Evolutionary conservation across 2,329 filamentous ascomycete genomes (phyloP).

Genomic region (Nemania bipapillata): DNA sequence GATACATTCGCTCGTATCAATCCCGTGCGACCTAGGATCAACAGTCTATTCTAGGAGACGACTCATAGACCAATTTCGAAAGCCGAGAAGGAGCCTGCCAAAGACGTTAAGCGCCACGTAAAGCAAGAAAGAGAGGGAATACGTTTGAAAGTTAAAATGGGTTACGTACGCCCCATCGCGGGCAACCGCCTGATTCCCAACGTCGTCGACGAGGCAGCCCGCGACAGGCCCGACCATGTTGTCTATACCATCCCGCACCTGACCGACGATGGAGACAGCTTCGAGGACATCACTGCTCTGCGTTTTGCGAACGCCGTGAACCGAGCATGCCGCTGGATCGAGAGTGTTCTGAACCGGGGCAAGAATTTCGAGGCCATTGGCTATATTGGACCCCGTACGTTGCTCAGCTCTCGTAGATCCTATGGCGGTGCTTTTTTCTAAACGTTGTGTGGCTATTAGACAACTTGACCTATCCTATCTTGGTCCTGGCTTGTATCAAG

Average conservation of each 20-base stretch:
- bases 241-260: slow-evolving; percentile 44
- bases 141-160: slow-evolving; percentile 28
- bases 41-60: not conserved
- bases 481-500: slow-evolving; percentile 43
- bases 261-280: slow-evolving; percentile 41
- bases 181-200: slow-evolving; percentile 42
- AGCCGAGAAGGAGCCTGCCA: slow-evolving; percentile 6
- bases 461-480: slow-evolving; percentile 42
- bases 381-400: slow-evolving; percentile 43
- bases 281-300: slow-evolving; percentile 42
- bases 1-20: slow-evolving; percentile 33
- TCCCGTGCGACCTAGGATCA: slow-evolving; percentile 1
- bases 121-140: slow-evolving; percentile 3
- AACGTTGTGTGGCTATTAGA: slow-evolving; percentile 29
- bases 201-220: slow-evolving; percentile 43
- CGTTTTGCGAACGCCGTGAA: slow-evolving; percentile 44
- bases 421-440: slow-evolving; percentile 14
- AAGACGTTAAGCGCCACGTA: not conserved
- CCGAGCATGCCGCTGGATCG: slow-evolving; percentile 40
- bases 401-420: not conserved
- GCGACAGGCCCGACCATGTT: slow-evolving; percentile 39
- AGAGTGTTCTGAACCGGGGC: slow-evolving; percentile 37
- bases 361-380: slow-evolving; percentile 43
- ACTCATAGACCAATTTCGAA: slow-evolving; percentile 3
- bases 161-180: slow-evolving; percentile 30